A percentile compares a stretch with the other conserved stretches of the same genome.
These are phyloP conservation scores for Aristolochia fimbriata DNA, from an alignment of 164 flowering plant species.

Conservation along the genomic window DNA sequence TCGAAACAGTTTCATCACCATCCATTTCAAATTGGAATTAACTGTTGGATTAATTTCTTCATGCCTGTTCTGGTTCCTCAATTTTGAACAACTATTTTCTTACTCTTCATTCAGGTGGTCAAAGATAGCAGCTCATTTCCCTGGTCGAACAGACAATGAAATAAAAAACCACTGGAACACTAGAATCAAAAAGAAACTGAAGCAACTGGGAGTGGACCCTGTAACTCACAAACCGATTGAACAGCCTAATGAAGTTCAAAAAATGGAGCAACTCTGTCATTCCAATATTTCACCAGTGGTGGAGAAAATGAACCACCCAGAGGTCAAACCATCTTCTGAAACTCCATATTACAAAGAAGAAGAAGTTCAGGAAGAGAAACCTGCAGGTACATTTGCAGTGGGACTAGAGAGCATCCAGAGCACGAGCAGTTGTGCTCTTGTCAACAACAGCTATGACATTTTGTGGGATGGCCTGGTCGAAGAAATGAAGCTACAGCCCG, in stretches of 20 bases:
- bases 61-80: neutral
- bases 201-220: constrained; percentile 50
- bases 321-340: neutral
- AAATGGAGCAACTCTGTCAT: constrained; percentile 5
- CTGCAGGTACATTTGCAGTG: constrained; percentile 9
- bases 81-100: neutral
- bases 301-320: neutral
- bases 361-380: constrained; percentile 4
- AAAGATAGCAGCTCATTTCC: constrained; percentile 62
- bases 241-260: constrained; percentile 4
- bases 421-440: constrained; percentile 6
- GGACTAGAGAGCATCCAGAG: constrained; percentile 13
- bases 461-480: constrained; percentile 23
- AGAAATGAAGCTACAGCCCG: constrained; percentile 16
- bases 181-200: constrained; percentile 53
- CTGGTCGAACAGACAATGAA: constrained; percentile 71
- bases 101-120: constrained; percentile 47
- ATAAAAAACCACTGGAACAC: constrained; percentile 83
- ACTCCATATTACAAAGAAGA: neutral
- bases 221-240: constrained; percentile 41
- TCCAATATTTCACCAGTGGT: neutral
- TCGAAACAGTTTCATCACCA: neutral
- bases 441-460: constrained; percentile 18
- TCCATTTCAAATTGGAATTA: neutral
- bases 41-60: neutral